phyloP scores from a whole-genome alignment of 495 filamentous ascomycete genomes.

The Tuber microsphaerosporum region DNA sequence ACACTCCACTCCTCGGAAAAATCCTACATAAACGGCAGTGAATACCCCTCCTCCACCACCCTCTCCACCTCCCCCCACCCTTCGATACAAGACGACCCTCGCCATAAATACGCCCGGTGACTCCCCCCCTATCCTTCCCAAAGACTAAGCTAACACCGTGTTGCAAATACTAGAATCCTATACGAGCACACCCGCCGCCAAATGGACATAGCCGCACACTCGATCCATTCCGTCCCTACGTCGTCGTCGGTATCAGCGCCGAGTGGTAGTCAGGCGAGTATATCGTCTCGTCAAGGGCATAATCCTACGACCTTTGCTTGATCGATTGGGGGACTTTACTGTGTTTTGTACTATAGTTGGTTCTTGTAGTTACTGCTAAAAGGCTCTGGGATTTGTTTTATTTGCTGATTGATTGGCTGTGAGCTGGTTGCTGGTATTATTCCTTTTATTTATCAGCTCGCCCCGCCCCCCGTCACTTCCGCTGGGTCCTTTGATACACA shows the following conservation, averaged over 20 bases:
- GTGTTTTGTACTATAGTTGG: neutral
- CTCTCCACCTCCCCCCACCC: neutral
- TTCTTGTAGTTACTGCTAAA: neutral
- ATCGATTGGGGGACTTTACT: neutral
- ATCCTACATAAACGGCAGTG: neutral
- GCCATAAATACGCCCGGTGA: slow-evolving; percentile 35
- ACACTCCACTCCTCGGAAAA: neutral
- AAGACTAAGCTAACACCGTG: neutral
- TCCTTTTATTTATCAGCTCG: neutral
- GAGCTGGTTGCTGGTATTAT: neutral
- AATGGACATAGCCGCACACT: slow-evolving; percentile 30
- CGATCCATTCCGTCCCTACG: slow-evolving; percentile 8
- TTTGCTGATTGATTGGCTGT: neutral
- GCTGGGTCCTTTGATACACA: neutral
- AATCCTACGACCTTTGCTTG: neutral
- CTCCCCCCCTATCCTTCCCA: neutral
- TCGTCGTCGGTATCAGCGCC: neutral
- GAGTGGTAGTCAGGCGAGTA: neutral
- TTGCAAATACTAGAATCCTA: slow-evolving; percentile 23
- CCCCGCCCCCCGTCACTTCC: no score
- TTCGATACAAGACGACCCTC: slow-evolving; percentile 22
- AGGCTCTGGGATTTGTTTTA: neutral
- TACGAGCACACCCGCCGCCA: slow-evolving; percentile 37
- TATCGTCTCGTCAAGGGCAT: neutral
- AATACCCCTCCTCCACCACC: neutral